Evolutionary conservation across 2,329 filamentous ascomycete genomes (phyloP).

Genomic region (Atkinsonella hypoxylon): DNA sequence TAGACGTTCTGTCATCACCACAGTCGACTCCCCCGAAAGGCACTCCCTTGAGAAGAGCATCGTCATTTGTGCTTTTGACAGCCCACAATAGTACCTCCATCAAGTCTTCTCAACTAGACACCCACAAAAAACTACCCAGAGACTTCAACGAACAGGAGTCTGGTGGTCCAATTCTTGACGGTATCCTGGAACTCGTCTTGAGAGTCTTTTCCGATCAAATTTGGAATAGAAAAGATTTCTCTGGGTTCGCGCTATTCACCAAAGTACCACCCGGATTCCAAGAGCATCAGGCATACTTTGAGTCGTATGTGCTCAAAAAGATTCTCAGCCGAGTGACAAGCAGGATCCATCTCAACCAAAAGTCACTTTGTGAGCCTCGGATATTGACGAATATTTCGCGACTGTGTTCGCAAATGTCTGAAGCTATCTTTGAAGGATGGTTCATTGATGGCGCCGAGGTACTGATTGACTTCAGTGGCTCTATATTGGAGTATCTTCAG

Average conservation of each 20-base stretch:
- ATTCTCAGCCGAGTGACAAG: conserved; percentile 60
- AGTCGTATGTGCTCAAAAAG: conserved; percentile 74
- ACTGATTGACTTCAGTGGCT: conserved; percentile 76
- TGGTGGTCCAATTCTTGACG: conserved; percentile 61
- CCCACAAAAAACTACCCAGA: conserved; percentile 10
- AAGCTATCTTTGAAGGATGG: conserved; percentile 93
- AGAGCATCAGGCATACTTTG: conserved; percentile 91
- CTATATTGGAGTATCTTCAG: conserved; percentile 78
- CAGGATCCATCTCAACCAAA: conserved; percentile 58
- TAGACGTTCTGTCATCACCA: conserved; percentile 36
- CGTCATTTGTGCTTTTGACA: conserved; percentile 83
- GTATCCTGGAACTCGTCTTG: conserved; percentile 64
- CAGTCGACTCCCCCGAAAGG: conserved; percentile 38
- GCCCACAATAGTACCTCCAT: conserved; percentile 48
- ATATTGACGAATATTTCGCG: conserved; percentile 78
- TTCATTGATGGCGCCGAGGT: conserved; percentile 80
- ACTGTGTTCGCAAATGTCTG: conserved; percentile 68
- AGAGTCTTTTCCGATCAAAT: conserved; percentile 79
- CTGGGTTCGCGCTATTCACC: conserved; percentile 71
- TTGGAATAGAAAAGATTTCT: conserved; percentile 77
- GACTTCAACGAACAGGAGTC: conserved; percentile 30
- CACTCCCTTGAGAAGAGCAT: conserved; percentile 62
- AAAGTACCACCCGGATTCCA: conserved; percentile 88
- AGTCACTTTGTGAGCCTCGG: conserved; percentile 65
- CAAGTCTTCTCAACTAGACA: conserved; percentile 33